Conservation (phyloP, 768 basidiomycete species). For the Suillus tomentosus region DNA sequence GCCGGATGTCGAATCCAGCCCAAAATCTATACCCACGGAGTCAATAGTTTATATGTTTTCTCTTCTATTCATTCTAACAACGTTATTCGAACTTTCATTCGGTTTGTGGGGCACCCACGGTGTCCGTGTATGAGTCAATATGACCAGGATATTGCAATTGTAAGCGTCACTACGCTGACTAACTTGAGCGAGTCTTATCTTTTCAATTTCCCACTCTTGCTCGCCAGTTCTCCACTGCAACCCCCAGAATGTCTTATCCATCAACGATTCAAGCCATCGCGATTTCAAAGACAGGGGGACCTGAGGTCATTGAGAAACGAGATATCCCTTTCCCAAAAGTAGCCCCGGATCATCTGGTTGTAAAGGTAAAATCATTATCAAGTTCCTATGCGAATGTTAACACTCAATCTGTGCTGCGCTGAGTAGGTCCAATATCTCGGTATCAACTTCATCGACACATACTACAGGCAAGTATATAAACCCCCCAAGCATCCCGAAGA, state of each 20-base stretch:
- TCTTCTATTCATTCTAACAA: not conserved
- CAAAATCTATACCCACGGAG: not conserved
- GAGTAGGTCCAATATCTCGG: slow-evolving; percentile 70
- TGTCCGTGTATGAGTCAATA: no score
- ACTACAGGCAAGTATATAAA: slow-evolving; percentile 60
- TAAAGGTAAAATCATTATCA: slow-evolving; percentile 28
- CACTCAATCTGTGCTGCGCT: not conserved
- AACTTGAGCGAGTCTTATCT: slow-evolving; percentile 8
- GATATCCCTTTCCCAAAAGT: slow-evolving; percentile 68
- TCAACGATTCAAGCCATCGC: slow-evolving; percentile 69
- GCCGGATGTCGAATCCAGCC: not conserved
- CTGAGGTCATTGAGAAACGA: slow-evolving; percentile 75
- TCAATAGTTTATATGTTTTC: not conserved
- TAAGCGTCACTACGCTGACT: slow-evolving; percentile 7
- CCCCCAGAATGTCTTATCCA: slow-evolving; percentile 53
- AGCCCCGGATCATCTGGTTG: slow-evolving; percentile 58
- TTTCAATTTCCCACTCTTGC: slow-evolving; percentile 26
- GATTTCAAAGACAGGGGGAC: slow-evolving; percentile 70
- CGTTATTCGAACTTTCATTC: not conserved
- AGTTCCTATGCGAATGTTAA: not conserved
- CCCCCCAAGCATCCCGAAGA: slow-evolving; percentile 15
- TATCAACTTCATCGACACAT: slow-evolving; percentile 88
- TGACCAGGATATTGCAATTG: slow-evolving; percentile 4
- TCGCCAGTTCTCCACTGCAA: slow-evolving; percentile 33
- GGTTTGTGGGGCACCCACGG: not conserved